These are phyloP conservation scores for Clarireedia monteithiana DNA, from an alignment of 2,329 filamentous ascomycete genomes.

Conservation along the genomic window DNA sequence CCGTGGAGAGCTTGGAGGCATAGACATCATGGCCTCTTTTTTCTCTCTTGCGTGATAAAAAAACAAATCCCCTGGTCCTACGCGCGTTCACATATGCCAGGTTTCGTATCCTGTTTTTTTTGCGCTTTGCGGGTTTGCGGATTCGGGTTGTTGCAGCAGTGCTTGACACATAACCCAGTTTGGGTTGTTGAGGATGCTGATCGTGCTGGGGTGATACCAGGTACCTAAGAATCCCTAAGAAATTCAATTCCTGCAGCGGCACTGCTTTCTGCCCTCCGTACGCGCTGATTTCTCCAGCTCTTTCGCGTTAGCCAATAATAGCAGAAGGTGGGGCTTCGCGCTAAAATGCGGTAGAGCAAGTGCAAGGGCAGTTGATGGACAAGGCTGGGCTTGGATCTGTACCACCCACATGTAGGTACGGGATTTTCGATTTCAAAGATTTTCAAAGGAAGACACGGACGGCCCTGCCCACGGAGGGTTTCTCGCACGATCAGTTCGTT, in stretches of 20 bases:
- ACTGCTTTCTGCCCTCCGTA: background rate
- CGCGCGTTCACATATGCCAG: too few relatives aligned
- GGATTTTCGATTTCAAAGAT: background rate
- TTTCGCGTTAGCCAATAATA: constrained; percentile 5
- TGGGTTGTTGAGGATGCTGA: background rate
- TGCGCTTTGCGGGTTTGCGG: background rate
- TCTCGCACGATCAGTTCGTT: background rate
- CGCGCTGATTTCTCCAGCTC: constrained; percentile 6
- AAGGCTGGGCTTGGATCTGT: background rate
- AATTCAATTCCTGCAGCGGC: background rate
- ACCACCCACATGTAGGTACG: background rate
- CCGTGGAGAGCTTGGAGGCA: constrained; percentile 74
- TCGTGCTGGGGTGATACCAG: background rate
- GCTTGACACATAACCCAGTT: background rate
- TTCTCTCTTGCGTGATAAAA: too few relatives aligned
- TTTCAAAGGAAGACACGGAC: background rate
- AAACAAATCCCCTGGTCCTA: too few relatives aligned
- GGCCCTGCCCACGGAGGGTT: background rate
- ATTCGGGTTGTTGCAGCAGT: too few relatives aligned
- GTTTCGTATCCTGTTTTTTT: too few relatives aligned
- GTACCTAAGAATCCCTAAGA: background rate
- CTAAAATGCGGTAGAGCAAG: background rate
- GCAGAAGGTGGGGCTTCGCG: too few relatives aligned
- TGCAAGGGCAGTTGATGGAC: background rate
- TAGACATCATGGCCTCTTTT: constrained; percentile 35